phyloP scores from a whole-genome alignment of 352 stramenopile species.

The Peronospora tabacina region DNA sequence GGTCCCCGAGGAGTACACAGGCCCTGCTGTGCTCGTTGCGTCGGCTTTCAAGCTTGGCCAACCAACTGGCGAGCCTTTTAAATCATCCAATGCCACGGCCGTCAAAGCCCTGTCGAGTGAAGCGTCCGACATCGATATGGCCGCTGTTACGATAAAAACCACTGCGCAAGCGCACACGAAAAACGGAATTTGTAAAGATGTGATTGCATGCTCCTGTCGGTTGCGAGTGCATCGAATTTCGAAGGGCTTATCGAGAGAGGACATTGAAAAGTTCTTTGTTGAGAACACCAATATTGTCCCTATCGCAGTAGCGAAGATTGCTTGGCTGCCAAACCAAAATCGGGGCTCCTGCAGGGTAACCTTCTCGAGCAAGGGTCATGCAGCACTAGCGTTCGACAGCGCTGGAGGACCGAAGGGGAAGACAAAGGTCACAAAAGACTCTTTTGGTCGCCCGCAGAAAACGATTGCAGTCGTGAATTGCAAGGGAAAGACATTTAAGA shows the following conservation, averaged over 20 bases:
- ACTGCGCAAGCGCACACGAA: background rate
- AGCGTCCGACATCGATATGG: slow-evolving; percentile 30
- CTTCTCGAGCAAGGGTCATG: slow-evolving; percentile 59
- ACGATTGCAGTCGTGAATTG: slow-evolving; percentile 48
- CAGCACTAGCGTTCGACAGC: slow-evolving; percentile 56
- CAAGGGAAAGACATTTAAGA: slow-evolving; percentile 65
- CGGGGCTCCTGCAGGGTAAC: slow-evolving; percentile 64
- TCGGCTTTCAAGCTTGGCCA: slow-evolving; percentile 35
- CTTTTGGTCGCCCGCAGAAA: slow-evolving; percentile 67
- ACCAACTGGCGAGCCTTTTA: background rate
- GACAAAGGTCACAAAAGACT: slow-evolving; percentile 37
- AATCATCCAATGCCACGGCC: slow-evolving; percentile 2
- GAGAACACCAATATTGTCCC: slow-evolving; percentile 57
- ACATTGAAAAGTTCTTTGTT: slow-evolving; percentile 71
- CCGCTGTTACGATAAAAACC: slow-evolving; percentile 11
- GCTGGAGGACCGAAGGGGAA: slow-evolving; percentile 30
- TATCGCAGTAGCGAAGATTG: slow-evolving; percentile 53
- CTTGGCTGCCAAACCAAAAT: slow-evolving; percentile 53
- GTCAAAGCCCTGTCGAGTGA: slow-evolving; percentile 22
- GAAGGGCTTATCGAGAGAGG: slow-evolving; percentile 45
- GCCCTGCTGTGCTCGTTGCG: slow-evolving; percentile 33
- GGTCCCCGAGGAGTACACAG: slow-evolving; percentile 18
- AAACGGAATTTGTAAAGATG: slow-evolving; percentile 21
- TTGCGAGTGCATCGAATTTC: slow-evolving; percentile 71
- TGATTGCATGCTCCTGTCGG: slow-evolving; percentile 52